Evolutionary conservation across 257 asterid species (phyloP).

Genomic region (Forsythia suspensa): DNA sequence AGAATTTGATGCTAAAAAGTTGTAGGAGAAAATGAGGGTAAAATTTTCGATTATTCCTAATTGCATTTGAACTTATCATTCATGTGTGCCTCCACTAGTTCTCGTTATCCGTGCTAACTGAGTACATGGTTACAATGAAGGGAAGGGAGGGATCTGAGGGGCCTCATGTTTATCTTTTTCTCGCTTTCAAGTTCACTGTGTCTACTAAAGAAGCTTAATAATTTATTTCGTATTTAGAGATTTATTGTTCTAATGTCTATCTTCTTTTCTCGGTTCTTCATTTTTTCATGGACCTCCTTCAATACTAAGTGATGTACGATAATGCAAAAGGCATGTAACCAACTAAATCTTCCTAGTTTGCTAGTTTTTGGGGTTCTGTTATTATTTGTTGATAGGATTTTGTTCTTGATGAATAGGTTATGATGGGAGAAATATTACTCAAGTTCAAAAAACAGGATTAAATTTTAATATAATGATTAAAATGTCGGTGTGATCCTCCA

Average conservation of each 20-base stretch:
- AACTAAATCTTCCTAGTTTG: background rate
- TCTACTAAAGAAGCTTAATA: slow-evolving; percentile 4
- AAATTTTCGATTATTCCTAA: slow-evolving; percentile 6
- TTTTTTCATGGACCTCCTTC: background rate
- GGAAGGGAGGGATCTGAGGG: background rate
- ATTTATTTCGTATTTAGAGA: background rate
- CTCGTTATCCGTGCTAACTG: slow-evolving; percentile 4
- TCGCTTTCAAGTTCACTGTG: slow-evolving; percentile 1
- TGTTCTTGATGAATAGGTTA: background rate
- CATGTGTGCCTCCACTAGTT: slow-evolving; percentile 6
- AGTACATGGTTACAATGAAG: background rate
- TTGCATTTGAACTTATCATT: slow-evolving; percentile 6
- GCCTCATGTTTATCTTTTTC: slow-evolving; percentile 1
- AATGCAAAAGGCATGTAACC: background rate
- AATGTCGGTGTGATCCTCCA: background rate
- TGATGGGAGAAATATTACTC: background rate
- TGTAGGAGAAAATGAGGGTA: slow-evolving; percentile 98
- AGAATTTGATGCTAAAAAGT: slow-evolving; percentile 76
- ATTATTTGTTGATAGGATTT: background rate
- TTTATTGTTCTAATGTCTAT: background rate
- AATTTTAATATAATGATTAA: background rate
- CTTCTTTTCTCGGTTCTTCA: background rate
- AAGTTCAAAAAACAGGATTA: background rate
- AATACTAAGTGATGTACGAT: background rate
- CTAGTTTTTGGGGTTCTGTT: background rate